Evolutionary conservation across 2,329 filamentous ascomycete species (phyloP), one percentile per base, ranked within the genome.

Genomic region (Botrytis deweyae): DNA sequence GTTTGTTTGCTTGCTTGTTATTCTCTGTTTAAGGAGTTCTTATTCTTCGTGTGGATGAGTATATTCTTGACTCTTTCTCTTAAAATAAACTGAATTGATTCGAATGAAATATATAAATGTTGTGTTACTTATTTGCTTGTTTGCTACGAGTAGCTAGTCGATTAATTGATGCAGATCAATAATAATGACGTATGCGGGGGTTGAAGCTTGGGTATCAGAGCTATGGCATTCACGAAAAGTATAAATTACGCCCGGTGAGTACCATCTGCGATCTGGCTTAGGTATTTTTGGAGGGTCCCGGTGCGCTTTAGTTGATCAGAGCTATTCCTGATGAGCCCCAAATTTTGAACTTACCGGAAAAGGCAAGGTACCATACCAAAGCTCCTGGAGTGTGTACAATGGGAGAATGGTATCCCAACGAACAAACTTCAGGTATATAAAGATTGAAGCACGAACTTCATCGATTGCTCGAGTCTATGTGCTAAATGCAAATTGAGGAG

Each of bases 111-210:
- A 22, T 40, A 40, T 40, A 63, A 2, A 63, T n/a, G 6, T n/a
- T n/a, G 36, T 40, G 14, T 25, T 38, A 25, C 22, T 8, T 25
- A 16, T 62, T 62, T n/a, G 38, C 38, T n/a, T 63, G 36, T n/a
- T 63, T 63, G 38, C 62, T 44, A 29, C 29, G 29, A 29, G 29
- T 29, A 20, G 29, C 25, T 64, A 33, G 14, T n/a, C n/a, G 18
- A 18, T 16, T 29, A 44, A 44, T 67, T 12, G 46, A 55, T 67
- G 65, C 33, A 40, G 65, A 67, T 67, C 65, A 40, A 55, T 8
- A 55, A n/a, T 29, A 29, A 67, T 67, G 65, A 67, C 65, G 65
- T 55, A 55, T 67, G 65, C 65, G 65, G 65, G 33, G 65, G 12
- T 18, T 38, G 38, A 42, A 42, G 61, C 38, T 63, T 25, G 52